Evolutionary conservation across 768 basidiomycete species (phyloP).

Genomic region (Auricularia cornea): DNA sequence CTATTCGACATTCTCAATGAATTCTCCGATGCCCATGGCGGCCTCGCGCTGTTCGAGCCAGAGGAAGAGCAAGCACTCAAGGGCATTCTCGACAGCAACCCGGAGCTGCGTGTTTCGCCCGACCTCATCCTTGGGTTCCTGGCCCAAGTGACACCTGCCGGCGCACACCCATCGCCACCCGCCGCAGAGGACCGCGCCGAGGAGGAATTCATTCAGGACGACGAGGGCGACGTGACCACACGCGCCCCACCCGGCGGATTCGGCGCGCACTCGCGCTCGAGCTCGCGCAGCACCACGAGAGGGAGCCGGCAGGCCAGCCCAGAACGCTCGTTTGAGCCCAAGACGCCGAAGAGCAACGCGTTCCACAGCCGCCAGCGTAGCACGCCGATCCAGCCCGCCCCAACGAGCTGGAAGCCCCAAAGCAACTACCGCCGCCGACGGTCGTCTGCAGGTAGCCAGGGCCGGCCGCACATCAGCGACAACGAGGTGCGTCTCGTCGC

Average conservation of each 20-base stretch:
- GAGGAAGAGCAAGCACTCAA: constrained; percentile 58
- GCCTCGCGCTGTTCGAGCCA: constrained; percentile 52
- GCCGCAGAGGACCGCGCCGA: constrained; percentile 25
- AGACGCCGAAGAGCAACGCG: neutral
- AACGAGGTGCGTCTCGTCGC: neutral
- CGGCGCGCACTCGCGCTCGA: constrained; percentile 32
- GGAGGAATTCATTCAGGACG: constrained; percentile 28
- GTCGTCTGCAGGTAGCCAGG: neutral
- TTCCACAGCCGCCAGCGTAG: neutral
- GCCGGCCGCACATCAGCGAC: neutral
- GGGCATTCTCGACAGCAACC: constrained; percentile 46
- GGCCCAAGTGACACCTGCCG: constrained; percentile 28
- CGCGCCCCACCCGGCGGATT: constrained; percentile 41
- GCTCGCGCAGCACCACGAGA: constrained; percentile 21
- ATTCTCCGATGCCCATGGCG: constrained; percentile 51
- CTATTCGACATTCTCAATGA: constrained; percentile 61
- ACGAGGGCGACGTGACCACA: constrained; percentile 25
- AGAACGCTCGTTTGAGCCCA: neutral
- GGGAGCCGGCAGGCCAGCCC: neutral
- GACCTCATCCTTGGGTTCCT: constrained; percentile 45
- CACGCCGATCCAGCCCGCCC: neutral
- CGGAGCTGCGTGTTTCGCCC: constrained; percentile 61
- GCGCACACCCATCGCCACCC: constrained; percentile 27
- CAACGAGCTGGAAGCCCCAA: neutral
- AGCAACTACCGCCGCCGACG: neutral